A percentile compares a stretch with the other conserved stretches of the same genome.
phyloP scores from a whole-genome alignment of 805 yeast genomes.

The Metschnikowia vanudenii region DNA sequence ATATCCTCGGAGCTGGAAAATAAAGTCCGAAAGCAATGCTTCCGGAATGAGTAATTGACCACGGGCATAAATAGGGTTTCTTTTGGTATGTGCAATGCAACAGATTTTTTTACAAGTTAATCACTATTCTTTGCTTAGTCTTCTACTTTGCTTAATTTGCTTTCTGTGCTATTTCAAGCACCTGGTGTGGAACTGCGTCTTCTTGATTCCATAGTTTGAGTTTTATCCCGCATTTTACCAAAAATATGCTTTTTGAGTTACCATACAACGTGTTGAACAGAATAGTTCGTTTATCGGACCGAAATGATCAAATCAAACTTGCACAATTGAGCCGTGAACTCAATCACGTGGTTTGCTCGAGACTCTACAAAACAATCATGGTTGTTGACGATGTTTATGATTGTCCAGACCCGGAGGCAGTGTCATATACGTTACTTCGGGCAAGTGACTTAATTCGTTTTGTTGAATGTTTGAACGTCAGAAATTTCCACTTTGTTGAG shows the following conservation, averaged over 20 bases:
- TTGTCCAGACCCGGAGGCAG: background rate
- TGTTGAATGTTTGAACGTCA: constrained; percentile 11
- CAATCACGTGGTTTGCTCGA: constrained; percentile 13
- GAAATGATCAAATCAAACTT: constrained; percentile 10
- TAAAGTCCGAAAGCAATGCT: constrained; percentile 6
- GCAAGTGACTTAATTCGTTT: constrained; percentile 14
- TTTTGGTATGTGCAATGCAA: too few relatives aligned
- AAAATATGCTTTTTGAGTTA: constrained; percentile 6
- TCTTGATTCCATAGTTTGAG: background rate
- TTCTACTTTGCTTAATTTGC: background rate
- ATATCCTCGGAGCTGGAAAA: constrained; percentile 2
- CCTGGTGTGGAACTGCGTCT: too few relatives aligned
- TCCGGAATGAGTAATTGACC: too few relatives aligned
- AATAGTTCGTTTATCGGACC: constrained; percentile 9
- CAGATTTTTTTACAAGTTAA: too few relatives aligned
- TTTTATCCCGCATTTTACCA: background rate
- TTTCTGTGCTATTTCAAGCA: too few relatives aligned
- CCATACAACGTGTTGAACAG: constrained; percentile 16
- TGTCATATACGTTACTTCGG: constrained; percentile 12
- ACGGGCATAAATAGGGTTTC: too few relatives aligned
- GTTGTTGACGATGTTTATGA: constrained; percentile 17
- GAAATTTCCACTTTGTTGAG: constrained; percentile 18
- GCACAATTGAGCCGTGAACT: constrained; percentile 14
- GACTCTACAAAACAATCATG: constrained; percentile 18
- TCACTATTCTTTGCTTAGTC: too few relatives aligned